These are phyloP conservation scores for Herpetomonas samuelpessoai DNA, from an alignment of 208 protist species.

Conservation along the genomic window DNA sequence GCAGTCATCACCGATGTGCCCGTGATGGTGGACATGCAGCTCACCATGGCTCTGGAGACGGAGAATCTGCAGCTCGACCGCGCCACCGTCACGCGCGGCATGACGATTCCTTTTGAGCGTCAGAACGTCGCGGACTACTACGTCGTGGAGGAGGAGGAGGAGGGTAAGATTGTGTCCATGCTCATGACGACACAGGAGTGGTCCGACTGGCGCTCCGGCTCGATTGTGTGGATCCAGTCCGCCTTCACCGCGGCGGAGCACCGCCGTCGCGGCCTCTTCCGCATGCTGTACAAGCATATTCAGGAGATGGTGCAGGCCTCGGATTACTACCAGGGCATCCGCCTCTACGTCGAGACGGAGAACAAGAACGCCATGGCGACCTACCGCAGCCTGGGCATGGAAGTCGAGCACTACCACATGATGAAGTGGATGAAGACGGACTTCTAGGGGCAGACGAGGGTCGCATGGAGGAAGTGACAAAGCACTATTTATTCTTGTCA, in stretches of 20 bases:
- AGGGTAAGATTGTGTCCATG: constrained; percentile 37
- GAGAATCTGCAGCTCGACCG: constrained; percentile 45
- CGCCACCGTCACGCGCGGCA: constrained; percentile 38
- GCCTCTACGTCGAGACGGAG: constrained; percentile 56
- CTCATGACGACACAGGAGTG: constrained; percentile 71
- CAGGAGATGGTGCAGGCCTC: constrained; percentile 40
- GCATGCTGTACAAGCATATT: constrained; percentile 38
- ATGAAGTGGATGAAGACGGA: constrained; percentile 70
- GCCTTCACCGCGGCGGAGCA: constrained; percentile 43
- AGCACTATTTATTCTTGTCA: constrained; percentile 1
- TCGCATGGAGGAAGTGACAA: background rate
- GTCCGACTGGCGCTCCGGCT: constrained; percentile 62
- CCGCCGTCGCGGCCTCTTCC: constrained; percentile 44
- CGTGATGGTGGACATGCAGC: constrained; percentile 54
- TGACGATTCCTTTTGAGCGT: constrained; percentile 37
- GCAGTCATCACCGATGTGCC: constrained; percentile 31
- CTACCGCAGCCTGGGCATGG: constrained; percentile 55
- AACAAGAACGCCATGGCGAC: constrained; percentile 37
- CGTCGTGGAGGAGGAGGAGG: constrained; percentile 39
- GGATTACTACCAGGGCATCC: constrained; percentile 42
- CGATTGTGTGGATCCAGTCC: constrained; percentile 70
- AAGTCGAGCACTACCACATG: constrained; percentile 64
- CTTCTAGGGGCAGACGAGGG: constrained; percentile 15
- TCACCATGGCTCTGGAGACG: constrained; percentile 57
- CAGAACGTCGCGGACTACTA: constrained; percentile 39